Evolutionary conservation across 129 eudicot species (phyloP).

Genomic region (Pittosporum tobira): DNA sequence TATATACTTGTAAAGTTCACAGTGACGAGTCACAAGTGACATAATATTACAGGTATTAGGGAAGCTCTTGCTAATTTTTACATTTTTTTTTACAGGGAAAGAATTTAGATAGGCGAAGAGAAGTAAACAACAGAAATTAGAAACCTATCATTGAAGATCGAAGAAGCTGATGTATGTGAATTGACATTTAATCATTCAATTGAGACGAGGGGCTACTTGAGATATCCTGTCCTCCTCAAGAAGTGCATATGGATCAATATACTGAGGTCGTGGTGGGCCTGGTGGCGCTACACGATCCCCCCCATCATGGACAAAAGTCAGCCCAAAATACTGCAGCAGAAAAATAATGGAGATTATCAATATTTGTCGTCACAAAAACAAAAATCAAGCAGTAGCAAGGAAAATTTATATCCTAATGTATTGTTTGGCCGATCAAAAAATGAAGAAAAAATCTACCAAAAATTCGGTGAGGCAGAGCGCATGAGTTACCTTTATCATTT

Average conservation of each 20-base stretch:
- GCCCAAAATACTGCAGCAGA: slow-evolving; percentile 67
- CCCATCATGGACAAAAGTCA: slow-evolving; percentile 49
- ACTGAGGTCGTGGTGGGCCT: slow-evolving; percentile 66
- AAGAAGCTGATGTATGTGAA: no score
- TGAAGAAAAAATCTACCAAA: background rate
- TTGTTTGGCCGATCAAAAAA: no score
- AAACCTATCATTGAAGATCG: no score
- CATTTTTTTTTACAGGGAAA: no score
- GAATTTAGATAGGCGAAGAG: no score
- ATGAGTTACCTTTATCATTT: no score
- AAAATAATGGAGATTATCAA: background rate
- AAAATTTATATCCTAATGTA: no score
- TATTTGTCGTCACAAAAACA: background rate
- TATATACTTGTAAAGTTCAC: no score
- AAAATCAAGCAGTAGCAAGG: background rate
- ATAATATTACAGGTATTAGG: no score
- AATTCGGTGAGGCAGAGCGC: no score
- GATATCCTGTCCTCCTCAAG: slow-evolving; percentile 78
- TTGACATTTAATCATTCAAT: slow-evolving; percentile 21
- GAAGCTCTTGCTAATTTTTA: no score
- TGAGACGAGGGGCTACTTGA: slow-evolving; percentile 53
- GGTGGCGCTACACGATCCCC: slow-evolving; percentile 20
- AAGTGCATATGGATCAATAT: slow-evolving; percentile 75
- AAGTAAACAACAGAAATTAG: no score
- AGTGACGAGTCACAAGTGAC: background rate